These are phyloP conservation scores for Eimeria praecox DNA, from an alignment of 169 alveolate genomes.

Conservation along the genomic window DNA sequence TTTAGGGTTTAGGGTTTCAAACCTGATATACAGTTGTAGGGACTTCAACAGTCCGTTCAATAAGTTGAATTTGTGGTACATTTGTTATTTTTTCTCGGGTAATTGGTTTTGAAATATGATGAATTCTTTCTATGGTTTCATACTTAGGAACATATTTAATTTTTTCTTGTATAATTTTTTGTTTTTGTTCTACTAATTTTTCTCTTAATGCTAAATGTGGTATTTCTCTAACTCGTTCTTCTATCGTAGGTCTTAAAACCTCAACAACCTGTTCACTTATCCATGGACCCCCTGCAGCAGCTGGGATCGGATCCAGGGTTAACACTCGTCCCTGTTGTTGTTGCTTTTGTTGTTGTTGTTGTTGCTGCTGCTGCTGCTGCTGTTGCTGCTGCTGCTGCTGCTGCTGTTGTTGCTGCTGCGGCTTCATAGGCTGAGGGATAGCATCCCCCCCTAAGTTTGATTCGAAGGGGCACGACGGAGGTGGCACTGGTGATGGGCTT, in stretches of 20 bases:
- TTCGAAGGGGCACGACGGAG: not conserved
- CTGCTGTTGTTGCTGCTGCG: too few relatives aligned
- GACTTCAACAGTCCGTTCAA: constrained; percentile 71
- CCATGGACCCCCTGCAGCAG: constrained; percentile 36
- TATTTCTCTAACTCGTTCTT: constrained; percentile 53
- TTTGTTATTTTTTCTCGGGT: constrained; percentile 23
- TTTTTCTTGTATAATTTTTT: constrained; percentile 40
- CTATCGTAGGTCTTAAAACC: constrained; percentile 9
- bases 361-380: constrained; percentile 8
- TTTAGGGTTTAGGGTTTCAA: constrained; percentile 20
- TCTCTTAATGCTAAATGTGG: constrained; percentile 53
- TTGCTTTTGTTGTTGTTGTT: not conserved
- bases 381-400: not conserved
- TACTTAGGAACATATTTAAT: constrained; percentile 24
- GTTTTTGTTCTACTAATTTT: constrained; percentile 11
- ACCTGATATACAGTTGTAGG: constrained; percentile 69
- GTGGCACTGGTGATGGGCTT: not conserved
- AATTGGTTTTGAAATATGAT: constrained; percentile 45
- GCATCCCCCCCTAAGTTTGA: not conserved
- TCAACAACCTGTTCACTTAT: constrained; percentile 45
- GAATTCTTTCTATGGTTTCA: constrained; percentile 40
- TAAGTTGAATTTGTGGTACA: constrained; percentile 70
- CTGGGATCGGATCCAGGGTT: not conserved
- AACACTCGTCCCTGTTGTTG: not conserved
- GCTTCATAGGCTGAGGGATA: too few relatives aligned